Evolutionary conservation across 1,139 yeast genomes (phyloP).

Genomic region (Yamadazyma friedrichii): DNA sequence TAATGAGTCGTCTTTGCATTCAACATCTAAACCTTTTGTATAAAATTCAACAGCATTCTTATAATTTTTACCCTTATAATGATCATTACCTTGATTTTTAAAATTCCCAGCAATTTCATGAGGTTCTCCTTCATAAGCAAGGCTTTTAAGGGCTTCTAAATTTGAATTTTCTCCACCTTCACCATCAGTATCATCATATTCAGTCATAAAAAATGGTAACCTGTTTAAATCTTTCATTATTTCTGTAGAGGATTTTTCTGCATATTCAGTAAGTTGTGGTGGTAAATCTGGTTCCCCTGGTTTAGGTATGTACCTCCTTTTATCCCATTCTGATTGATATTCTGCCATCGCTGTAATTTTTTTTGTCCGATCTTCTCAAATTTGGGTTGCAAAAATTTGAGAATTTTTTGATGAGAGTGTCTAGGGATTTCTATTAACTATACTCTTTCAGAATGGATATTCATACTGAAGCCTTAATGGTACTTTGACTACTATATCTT

Average conservation of each 20-base stretch:
- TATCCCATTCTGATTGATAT: slow-evolving; percentile 51
- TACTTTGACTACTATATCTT: slow-evolving; percentile 27
- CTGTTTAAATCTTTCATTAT: slow-evolving; percentile 76
- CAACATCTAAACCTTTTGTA: slow-evolving; percentile 74
- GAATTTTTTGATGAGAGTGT: too few relatives aligned
- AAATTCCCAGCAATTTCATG: slow-evolving; percentile 87
- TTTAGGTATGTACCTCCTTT: slow-evolving; percentile 59
- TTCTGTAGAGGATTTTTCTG: slow-evolving; percentile 71
- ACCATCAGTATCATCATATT: slow-evolving; percentile 74
- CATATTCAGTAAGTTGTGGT: slow-evolving; percentile 71
- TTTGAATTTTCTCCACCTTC: slow-evolving; percentile 73
- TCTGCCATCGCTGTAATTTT: slow-evolving; percentile 14
- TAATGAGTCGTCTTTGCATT: slow-evolving; percentile 52
- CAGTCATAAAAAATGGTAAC: slow-evolving; percentile 93
- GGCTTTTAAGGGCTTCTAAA: slow-evolving; percentile 84
- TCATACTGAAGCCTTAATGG: slow-evolving; percentile 20
- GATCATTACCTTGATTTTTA: slow-evolving; percentile 90
- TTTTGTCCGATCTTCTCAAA: slow-evolving; percentile 1
- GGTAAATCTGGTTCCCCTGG: slow-evolving; percentile 82
- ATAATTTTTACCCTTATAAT: slow-evolving; percentile 68
- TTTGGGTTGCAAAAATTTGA: background rate
- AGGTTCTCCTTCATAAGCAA: slow-evolving; percentile 96
- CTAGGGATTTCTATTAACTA: too few relatives aligned
- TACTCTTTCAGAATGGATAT: slow-evolving; percentile 6
- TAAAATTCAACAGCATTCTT: slow-evolving; percentile 76